phyloP scores from a whole-genome alignment of 805 yeast species.

The Sugiyamaella lignohabitans region DNA sequence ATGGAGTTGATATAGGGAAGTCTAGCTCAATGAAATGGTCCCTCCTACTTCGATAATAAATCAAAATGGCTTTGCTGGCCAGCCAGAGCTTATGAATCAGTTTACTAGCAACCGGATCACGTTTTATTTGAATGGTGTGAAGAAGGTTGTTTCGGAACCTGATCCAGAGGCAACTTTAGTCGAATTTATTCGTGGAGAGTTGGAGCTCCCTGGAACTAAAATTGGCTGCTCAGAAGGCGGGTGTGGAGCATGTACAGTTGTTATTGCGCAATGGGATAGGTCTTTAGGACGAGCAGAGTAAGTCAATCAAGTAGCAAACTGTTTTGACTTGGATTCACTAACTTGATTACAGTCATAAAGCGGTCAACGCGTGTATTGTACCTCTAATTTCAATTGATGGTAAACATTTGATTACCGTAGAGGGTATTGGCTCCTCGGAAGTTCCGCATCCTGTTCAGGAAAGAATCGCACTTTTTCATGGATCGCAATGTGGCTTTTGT shows the following conservation, averaged over 20 bases:
- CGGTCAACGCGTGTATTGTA: conserved; percentile 43
- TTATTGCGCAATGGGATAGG: conserved; percentile 33
- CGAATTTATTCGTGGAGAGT: conserved; percentile 36
- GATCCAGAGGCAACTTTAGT: conserved; percentile 39
- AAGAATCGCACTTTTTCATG: conserved; percentile 43
- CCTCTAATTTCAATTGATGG: conserved; percentile 43
- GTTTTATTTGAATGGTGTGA: conserved; percentile 39
- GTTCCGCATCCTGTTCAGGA: conserved; percentile 46
- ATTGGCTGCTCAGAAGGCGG: conserved; percentile 48
- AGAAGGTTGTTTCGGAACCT: conserved; percentile 33
- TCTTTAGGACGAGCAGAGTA: conserved; percentile 27
- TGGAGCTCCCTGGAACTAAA: conserved; percentile 40
- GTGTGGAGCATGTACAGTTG: conserved; percentile 46
- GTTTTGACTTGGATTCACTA: not conserved
- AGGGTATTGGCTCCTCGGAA: conserved; percentile 39
- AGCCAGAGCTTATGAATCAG: not conserved
- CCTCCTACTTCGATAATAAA: not conserved
- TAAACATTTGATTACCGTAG: conserved; percentile 42
- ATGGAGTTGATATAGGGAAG: too few relatives aligned
- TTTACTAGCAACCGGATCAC: conserved; percentile 13
- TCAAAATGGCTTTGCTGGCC: not conserved
- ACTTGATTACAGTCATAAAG: conserved; percentile 27
- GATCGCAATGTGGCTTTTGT: conserved; percentile 47
- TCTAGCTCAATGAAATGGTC: too few relatives aligned
- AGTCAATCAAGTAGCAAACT: conserved; percentile 1